Base-by-base conservation (phyloP, 1,139 yeast genomes). In the Yarrowia galli region DNA sequence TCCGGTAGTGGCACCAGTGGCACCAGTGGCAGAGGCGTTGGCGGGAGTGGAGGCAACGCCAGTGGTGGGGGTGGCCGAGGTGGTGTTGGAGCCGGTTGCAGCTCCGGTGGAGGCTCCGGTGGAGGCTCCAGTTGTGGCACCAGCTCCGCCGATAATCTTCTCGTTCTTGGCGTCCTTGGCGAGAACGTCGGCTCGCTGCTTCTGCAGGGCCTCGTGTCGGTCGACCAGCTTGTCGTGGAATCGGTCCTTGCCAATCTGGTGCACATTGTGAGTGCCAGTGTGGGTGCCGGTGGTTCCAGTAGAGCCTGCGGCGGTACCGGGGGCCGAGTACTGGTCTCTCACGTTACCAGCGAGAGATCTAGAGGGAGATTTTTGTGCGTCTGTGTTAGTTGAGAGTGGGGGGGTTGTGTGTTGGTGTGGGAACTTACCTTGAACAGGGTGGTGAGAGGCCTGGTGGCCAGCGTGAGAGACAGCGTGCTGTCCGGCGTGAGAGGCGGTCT, bases 191-290 rank as follows among this genome's bases (percentile, higher is more conserved):
- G 53, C 53, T 12, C 53, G 35, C 53, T 48, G 53, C 15, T 48
- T 48, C 22, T 51, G 56, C 40, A 20, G 40, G 10, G 58, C 58
- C 23, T 40, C 63, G 23, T 56, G 48, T 23, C 10, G 25, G 23
- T 56, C 63, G 15, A 28, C 63, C 28, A 56, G 32, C 25, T 40
- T 38, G 7, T 56, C 63, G 23, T 40, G 22, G 48, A 56, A 56
- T 12, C 63, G 48, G 23, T 56, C 63, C 63, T 56, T 56, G 45
- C 63, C 63, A n/a, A 56, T 56, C 48, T 56, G 63, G 32, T 40
- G 48, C 18, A 56, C 63, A 8, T 56, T 40, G 23, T 51, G 56
- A 7, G 25, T 9, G 15, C 56, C 56, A 4, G 40, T n/a, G n/a
- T n/a, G 2, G 40, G 40, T 15, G 40, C 40, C 40, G 40, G n/a